A percentile compares a stretch with the other conserved stretches of the same genome.
Conservation (phyloP, 1,139 yeast genomes). For the Pichia terricola region DNA sequence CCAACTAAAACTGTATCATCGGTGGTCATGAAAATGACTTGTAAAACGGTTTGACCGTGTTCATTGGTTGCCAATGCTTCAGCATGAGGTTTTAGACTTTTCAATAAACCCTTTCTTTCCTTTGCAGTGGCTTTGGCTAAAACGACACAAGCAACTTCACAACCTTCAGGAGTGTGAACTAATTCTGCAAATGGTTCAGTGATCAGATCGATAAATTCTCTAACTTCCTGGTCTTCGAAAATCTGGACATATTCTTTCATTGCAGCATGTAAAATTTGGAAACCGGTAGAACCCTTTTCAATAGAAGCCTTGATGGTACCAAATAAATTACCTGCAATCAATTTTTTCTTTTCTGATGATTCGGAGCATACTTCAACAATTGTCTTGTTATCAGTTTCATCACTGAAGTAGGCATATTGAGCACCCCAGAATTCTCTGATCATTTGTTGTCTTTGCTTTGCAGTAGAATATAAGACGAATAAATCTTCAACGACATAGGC, state of each 20-base stretch:
- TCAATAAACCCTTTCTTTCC: conserved; percentile 76
- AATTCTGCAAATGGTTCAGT: conserved; percentile 88
- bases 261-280: conserved; percentile 92
- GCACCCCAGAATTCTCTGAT: conserved; percentile 95
- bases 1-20: conserved; percentile 85
- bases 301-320: conserved; percentile 87
- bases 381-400: conserved; percentile 58
- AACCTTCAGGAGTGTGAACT: conserved; percentile 91
- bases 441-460: conserved; percentile 82
- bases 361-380: conserved; percentile 60
- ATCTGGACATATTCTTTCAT: conserved; percentile 81
- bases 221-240: conserved; percentile 59
- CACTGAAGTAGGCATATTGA: conserved; percentile 74
- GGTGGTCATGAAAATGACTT: conserved; percentile 72
- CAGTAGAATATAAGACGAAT: conserved; percentile 73
- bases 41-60: conserved; percentile 74
- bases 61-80: conserved; percentile 72
- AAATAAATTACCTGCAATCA: conserved; percentile 64
- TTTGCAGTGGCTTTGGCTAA: conserved; percentile 83
- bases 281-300: conserved; percentile 92
- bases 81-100: conserved; percentile 64
- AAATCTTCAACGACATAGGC: conserved; percentile 97
- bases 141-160: conserved; percentile 77
- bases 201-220: conserved; percentile 75
- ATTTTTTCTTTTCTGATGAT: conserved; percentile 72